Percentiles rank a stretch among this genome's conserved stretches.
Evolutionary conservation across 176 grass and related monocot genomes (phyloP).

Genomic region (Chrysopogon serrulatus): DNA sequence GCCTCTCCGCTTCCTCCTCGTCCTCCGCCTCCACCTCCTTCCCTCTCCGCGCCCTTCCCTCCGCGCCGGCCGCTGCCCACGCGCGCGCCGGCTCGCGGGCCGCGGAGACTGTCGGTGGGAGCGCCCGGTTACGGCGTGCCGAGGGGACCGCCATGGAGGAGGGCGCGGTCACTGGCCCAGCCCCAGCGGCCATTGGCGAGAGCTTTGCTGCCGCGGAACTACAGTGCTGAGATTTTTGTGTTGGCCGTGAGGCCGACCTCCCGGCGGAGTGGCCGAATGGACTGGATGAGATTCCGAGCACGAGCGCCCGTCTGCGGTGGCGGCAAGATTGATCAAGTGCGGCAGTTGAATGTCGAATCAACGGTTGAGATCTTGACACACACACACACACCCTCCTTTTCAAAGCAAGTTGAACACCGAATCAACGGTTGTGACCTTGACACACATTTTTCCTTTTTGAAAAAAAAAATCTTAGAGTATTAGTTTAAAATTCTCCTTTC

Average conservation of each 20-base stretch:
- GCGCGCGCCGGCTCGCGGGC: constrained; percentile 6
- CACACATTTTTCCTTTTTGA: too few relatives aligned
- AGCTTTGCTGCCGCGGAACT: neutral
- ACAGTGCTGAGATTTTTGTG: neutral
- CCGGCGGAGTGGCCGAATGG: neutral
- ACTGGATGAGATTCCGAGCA: constrained; percentile 23
- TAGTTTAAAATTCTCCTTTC: too few relatives aligned
- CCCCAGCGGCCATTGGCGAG: constrained; percentile 23
- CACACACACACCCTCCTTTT: neutral
- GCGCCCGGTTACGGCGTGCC: neutral
- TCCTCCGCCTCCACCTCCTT: neutral
- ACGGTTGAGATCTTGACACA: neutral
- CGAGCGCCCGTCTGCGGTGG: neutral
- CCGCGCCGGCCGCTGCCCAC: neutral
- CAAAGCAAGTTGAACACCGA: neutral
- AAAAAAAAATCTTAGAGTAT: too few relatives aligned
- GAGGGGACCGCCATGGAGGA: neutral
- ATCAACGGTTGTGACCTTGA: neutral
- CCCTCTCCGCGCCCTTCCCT: constrained; percentile 11
- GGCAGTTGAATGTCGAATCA: neutral
- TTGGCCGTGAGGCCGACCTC: neutral
- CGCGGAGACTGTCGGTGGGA: neutral
- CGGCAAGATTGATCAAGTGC: neutral
- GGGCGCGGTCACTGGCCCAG: constrained; percentile 24
- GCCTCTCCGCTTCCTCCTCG: constrained; percentile 33